These are phyloP conservation scores for Claviceps sp. DNA, from an alignment of 2,329 filamentous ascomycete species.

Conservation along the genomic window DNA sequence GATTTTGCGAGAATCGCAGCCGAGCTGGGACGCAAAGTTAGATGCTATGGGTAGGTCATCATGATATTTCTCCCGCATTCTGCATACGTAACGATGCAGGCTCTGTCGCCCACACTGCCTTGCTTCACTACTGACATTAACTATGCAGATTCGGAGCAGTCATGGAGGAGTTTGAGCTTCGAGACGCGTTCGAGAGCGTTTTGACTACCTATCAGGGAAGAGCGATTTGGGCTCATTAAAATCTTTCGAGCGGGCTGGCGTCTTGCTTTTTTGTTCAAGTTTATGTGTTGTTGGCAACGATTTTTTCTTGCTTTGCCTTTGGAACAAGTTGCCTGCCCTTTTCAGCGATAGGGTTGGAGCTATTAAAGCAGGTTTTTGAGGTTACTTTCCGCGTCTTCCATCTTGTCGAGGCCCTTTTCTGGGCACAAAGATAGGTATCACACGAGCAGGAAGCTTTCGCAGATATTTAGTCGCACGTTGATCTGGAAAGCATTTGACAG, in stretches of 20 bases:
- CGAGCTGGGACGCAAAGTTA: constrained; percentile 65
- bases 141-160: constrained; percentile 44
- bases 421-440: not conserved
- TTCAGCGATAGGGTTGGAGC: not conserved
- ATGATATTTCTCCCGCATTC: not conserved
- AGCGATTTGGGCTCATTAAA: constrained; percentile 8
- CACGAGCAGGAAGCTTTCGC: not conserved
- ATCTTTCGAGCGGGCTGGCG: not conserved
- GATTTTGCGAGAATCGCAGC: constrained; percentile 63
- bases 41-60: constrained; percentile 73
- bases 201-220: constrained; percentile 11
- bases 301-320: not conserved
- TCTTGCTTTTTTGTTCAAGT: not conserved
- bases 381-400: not conserved
- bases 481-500: not conserved
- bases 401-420: not conserved
- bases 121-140: not conserved
- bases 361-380: not conserved
- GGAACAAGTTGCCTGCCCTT: not conserved
- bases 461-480: not conserved
- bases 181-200: constrained; percentile 63
- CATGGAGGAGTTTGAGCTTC: constrained; percentile 55
- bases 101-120: not conserved
- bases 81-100: not conserved
- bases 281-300: not conserved